A percentile compares a stretch with the other conserved stretches of the same genome.
Evolutionary conservation across 495 filamentous ascomycete genomes (phyloP).

Genomic region (Penicillium egyptiacum): DNA sequence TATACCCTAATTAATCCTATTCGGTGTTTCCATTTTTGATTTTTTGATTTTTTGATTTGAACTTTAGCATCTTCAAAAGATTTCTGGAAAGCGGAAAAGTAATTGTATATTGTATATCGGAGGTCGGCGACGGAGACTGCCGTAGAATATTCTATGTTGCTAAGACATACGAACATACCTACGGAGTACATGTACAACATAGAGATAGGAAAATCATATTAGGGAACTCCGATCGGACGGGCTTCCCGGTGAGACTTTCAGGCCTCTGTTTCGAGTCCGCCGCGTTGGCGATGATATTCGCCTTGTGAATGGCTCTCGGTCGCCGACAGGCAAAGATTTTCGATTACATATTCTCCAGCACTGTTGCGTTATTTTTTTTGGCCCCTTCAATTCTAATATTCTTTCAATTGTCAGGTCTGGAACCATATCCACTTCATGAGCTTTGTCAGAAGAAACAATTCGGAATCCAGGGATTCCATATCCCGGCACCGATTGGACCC

Average conservation of each 20-base stretch:
- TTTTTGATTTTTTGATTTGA: background rate
- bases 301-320: conserved; percentile 26
- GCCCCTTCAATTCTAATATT: background rate
- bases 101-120: background rate
- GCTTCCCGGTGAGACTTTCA: conserved; percentile 7
- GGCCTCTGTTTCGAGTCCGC: conserved; percentile 19
- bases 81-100: conserved; percentile 12
- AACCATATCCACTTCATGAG: background rate
- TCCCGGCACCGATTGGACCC: conserved; percentile 4
- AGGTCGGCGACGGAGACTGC: conserved; percentile 27
- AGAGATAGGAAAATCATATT: conserved; percentile 7
- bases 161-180: no score
- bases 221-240: conserved; percentile 2
- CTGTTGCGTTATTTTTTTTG: conserved; percentile 17
- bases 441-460: background rate
- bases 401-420: conserved; percentile 5
- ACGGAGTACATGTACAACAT: no score
- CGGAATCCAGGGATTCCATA: conserved; percentile 14
- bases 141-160: conserved; percentile 5
- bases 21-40: conserved; percentile 13
- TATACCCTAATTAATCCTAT: background rate
- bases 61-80: background rate
- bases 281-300: conserved; percentile 19
- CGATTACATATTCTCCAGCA: conserved; percentile 6
- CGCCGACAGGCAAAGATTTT: conserved; percentile 19